A percentile compares a stretch with the other conserved stretches of the same genome.
These are phyloP conservation scores for Serendipita indica DNA, from an alignment of 768 basidiomycete species.

Conservation along the genomic window DNA sequence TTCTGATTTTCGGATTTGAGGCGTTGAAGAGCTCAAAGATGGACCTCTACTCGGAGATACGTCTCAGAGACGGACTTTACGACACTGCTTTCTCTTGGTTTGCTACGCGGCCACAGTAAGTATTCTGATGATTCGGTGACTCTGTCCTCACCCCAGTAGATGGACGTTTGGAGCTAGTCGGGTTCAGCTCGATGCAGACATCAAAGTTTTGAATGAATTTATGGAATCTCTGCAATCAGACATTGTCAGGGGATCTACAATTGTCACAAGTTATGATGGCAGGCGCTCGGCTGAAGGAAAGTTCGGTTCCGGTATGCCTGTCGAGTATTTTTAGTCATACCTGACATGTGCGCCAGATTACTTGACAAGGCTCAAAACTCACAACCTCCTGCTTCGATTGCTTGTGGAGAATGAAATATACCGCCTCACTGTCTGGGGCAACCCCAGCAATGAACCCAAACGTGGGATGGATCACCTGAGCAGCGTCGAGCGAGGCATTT, in stretches of 20 bases:
- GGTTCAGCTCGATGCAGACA: constrained; percentile 76
- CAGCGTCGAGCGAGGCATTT: constrained; percentile 40
- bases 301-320: constrained; percentile 6
- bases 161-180: constrained; percentile 96
- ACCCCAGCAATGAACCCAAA: constrained; percentile 63
- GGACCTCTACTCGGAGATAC: constrained; percentile 66
- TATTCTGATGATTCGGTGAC: neutral
- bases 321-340: neutral
- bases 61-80: constrained; percentile 63
- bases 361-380: constrained; percentile 40
- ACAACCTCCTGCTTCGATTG: constrained; percentile 62
- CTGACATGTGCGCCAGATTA: constrained; percentile 33
- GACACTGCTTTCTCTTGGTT: constrained; percentile 83
- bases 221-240: constrained; percentile 63
- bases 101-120: constrained; percentile 80
- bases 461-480: constrained; percentile 48
- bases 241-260: constrained; percentile 36
- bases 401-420: constrained; percentile 85
- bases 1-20: constrained; percentile 88
- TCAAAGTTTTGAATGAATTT: constrained; percentile 77
- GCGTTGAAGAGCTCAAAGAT: constrained; percentile 75
- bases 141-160: constrained; percentile 27
- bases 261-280: constrained; percentile 20
- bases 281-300: constrained; percentile 47
- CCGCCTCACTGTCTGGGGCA: constrained; percentile 77